Percentiles rank a stretch among this genome's conserved stretches.
Evolutionary conservation across 192 early-diverging fungal species (phyloP).

Genomic region (Coemansia sp.): DNA sequence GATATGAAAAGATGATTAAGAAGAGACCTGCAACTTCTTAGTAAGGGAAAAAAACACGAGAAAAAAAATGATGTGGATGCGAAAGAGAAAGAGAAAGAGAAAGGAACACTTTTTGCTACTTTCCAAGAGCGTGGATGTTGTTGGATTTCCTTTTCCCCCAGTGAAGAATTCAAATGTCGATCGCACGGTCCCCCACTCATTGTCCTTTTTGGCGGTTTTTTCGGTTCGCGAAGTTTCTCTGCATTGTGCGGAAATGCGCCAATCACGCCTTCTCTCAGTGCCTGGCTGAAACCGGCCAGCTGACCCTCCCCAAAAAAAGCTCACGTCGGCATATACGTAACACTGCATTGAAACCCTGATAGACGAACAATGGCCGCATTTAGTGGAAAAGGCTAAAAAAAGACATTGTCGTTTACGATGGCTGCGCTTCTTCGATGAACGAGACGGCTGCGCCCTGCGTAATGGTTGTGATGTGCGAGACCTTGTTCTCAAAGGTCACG

Average conservation of each 20-base stretch:
- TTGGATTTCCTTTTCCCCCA: not conserved
- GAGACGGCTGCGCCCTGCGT: conserved; percentile 66
- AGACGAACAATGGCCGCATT: too few species aligned
- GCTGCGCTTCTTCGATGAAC: conserved; percentile 56
- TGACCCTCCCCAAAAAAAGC: not conserved
- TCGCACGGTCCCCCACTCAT: not conserved
- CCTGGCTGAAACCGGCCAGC: not conserved
- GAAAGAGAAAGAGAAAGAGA: not conserved
- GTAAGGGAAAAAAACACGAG: not conserved
- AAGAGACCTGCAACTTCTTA: conserved; percentile 5
- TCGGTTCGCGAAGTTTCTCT: not conserved
- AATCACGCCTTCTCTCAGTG: not conserved
- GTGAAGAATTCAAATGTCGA: not conserved
- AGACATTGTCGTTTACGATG: not conserved
- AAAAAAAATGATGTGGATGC: not conserved
- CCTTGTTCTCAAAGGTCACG: conserved; percentile 95
- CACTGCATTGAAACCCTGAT: not conserved
- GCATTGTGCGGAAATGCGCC: not conserved
- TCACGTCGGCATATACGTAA: not conserved
- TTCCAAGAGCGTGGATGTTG: not conserved
- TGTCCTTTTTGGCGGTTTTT: not conserved
- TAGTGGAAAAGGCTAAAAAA: not conserved
- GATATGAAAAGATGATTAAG: not conserved
- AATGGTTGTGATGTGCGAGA: conserved; percentile 79
- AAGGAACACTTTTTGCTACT: not conserved